These are phyloP conservation scores for Claviceps paspali DNA, from an alignment of 2,329 filamentous ascomycete species.

Conservation along the genomic window DNA sequence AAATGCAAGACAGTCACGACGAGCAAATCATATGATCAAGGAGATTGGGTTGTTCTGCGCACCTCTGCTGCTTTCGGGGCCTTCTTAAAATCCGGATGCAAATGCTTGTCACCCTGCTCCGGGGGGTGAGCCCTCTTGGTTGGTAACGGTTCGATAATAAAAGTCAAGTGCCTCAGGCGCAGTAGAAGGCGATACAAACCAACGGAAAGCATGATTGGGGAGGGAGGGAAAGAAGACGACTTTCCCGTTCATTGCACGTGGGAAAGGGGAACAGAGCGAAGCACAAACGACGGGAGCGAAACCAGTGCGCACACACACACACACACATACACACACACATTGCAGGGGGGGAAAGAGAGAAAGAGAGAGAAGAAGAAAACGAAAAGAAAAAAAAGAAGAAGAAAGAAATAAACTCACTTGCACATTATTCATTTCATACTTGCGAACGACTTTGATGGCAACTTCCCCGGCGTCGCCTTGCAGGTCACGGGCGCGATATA, in stretches of 20 bases:
- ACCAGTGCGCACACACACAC: too few species aligned
- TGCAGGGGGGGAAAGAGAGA: too few species aligned
- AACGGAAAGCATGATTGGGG: slow-evolving; percentile 9
- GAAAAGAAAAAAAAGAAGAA: not conserved
- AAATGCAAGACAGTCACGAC: slow-evolving; percentile 12
- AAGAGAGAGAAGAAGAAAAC: not conserved
- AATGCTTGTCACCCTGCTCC: slow-evolving; percentile 72
- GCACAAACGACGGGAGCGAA: not conserved
- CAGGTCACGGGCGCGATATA: slow-evolving; percentile 73
- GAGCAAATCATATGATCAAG: slow-evolving; percentile 9
- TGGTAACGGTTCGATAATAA: slow-evolving; percentile 29
- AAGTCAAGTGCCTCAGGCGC: slow-evolving; percentile 1
- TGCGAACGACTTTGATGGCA: slow-evolving; percentile 96
- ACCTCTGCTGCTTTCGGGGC: slow-evolving; percentile 95
- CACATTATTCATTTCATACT: slow-evolving; percentile 96
- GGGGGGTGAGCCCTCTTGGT: slow-evolving; percentile 28
- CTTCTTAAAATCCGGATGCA: slow-evolving; percentile 95
- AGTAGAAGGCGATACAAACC: slow-evolving; percentile 1
- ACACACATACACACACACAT: too few species aligned
- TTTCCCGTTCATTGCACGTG: slow-evolving; percentile 2
- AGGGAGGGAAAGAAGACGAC: slow-evolving; percentile 9
- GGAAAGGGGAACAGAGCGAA: not conserved
- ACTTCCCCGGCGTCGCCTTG: slow-evolving; percentile 62
- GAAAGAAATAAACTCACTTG: slow-evolving; percentile 57
- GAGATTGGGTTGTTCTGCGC: slow-evolving; percentile 27